These are phyloP conservation scores for Biscutella laevigata DNA, from an alignment of 441 rosid species.

Conservation along the genomic window DNA sequence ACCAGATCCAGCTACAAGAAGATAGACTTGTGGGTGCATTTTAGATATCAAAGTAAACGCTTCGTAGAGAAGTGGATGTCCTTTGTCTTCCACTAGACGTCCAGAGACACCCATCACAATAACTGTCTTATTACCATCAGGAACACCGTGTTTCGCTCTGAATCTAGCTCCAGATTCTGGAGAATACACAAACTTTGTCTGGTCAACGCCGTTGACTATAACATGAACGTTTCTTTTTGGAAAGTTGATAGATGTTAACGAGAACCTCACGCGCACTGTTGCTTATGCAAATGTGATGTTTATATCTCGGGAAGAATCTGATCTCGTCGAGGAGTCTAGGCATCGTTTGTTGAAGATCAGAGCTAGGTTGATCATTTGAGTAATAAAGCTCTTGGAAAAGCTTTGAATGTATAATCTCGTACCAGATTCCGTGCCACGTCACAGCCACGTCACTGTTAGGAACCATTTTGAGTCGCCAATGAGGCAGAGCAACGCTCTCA, in stretches of 20 bases:
- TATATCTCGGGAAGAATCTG: slow-evolving; percentile 51
- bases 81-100: slow-evolving; percentile 64
- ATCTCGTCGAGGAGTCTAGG: slow-evolving; percentile 53
- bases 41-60: slow-evolving; percentile 39
- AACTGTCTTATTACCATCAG: slow-evolving; percentile 23
- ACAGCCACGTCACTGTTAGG: slow-evolving; percentile 43
- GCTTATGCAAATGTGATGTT: slow-evolving; percentile 65
- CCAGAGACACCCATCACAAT: slow-evolving; percentile 70
- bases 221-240: slow-evolving; percentile 50
- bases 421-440: slow-evolving; percentile 76
- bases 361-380: slow-evolving; percentile 20
- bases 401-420: slow-evolving; percentile 64
- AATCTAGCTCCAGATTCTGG: slow-evolving; percentile 35
- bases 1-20: slow-evolving; percentile 66
- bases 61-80: slow-evolving; percentile 57
- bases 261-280: slow-evolving; percentile 55
- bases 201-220: slow-evolving; percentile 66
- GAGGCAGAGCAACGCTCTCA: slow-evolving; percentile 67
- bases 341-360: slow-evolving; percentile 58
- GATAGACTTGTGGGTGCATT: slow-evolving; percentile 32
- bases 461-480: slow-evolving; percentile 50
- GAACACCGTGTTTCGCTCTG: slow-evolving; percentile 35
- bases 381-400: slow-evolving; percentile 46
- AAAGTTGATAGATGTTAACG: slow-evolving; percentile 53
- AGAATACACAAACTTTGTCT: slow-evolving; percentile 34